Evolutionary conservation across 208 protist genomes (phyloP), one percentile per base, ranked within the genome.

Genomic region (Wallacemonas collosoma): DNA sequence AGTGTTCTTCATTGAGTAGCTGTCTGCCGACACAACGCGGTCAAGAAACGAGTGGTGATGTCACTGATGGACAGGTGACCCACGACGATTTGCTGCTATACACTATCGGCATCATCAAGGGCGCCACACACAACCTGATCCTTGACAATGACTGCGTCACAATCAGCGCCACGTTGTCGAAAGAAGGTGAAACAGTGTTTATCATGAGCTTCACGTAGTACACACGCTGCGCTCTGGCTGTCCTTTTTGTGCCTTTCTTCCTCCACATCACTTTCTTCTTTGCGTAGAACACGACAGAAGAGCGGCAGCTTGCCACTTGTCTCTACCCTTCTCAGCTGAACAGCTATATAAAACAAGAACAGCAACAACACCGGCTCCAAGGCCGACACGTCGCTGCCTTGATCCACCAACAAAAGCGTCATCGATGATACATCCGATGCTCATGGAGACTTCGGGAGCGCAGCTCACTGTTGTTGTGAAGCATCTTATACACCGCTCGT

Each of bases 131-230:
- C 62, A 69, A 79, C 47, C 73, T 94, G 41, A 66, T 83, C 12
- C 71, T 73, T 12, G 67, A 77, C 1, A 63, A 72, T 56, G 70
- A 50, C 36, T 35, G 62, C 60, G 73, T 85, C 38, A 40, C 63
- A n/a, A 66, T 95, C 35, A 81, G 54, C 15, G 87, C 80, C 48
- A 83, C 62, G 3, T 54, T 87, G 53, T 87, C 85, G 17, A 84
- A 81, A 35, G 82, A 90, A 38, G 81, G 82, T 14, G 87, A 95
- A 63, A 85, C 80, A 6, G 78, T 90, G 35, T 91, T 95, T 75
- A 65, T 87, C 12, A 71, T 95, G 17, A 80, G 87, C 43, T 95
- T 95, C 73, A 77, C 73, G 26, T 6, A 55, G 40, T 12, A 50
- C 41, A 50, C 45, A 50, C 45, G 6, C 8, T 50, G 6, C 45